A percentile compares a stretch with the other conserved stretches of the same genome.
phyloP scores from a whole-genome alignment of 768 basidiomycete species.

The Sporobolomyces pararoseus region DNA sequence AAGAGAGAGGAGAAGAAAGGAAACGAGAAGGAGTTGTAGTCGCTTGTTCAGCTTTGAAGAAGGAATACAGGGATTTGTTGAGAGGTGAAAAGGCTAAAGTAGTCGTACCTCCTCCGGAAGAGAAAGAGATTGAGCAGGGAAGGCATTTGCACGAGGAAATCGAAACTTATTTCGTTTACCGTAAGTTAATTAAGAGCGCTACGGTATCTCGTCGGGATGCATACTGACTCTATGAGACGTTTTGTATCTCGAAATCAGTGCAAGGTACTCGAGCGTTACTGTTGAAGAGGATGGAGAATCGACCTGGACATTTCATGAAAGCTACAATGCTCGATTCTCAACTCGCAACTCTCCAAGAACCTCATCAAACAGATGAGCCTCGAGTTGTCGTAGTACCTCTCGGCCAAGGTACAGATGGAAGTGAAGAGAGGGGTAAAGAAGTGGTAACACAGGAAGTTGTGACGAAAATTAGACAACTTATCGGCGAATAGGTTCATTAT shows the following conservation, averaged over 20 bases:
- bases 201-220: too few relatives aligned
- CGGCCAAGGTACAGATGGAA: slow-evolving; percentile 20
- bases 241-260: slow-evolving; percentile 53
- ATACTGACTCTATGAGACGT: too few relatives aligned
- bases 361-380: slow-evolving; percentile 49
- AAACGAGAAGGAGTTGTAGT: slow-evolving; percentile 63
- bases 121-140: slow-evolving; percentile 12
- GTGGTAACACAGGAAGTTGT: slow-evolving; percentile 19
- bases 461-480: background rate
- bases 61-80: slow-evolving; percentile 73
- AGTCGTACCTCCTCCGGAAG: slow-evolving; percentile 12
- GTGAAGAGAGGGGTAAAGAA: slow-evolving; percentile 25
- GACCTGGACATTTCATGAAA: slow-evolving; percentile 79
- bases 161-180: slow-evolving; percentile 73
- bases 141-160: slow-evolving; percentile 46
- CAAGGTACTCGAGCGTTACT: slow-evolving; percentile 60
- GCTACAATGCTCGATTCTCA: slow-evolving; percentile 76
- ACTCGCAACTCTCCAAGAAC: slow-evolving; percentile 65
- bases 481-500: slow-evolving; percentile 8
- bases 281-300: slow-evolving; percentile 60
- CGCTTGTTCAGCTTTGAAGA: slow-evolving; percentile 80
- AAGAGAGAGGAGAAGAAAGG: slow-evolving; percentile 28
- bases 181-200: too few relatives aligned
- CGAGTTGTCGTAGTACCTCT: slow-evolving; percentile 36
- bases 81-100: slow-evolving; percentile 56